Conservation (phyloP, 768 basidiomycete species). For the Lactarius sp. region DNA sequence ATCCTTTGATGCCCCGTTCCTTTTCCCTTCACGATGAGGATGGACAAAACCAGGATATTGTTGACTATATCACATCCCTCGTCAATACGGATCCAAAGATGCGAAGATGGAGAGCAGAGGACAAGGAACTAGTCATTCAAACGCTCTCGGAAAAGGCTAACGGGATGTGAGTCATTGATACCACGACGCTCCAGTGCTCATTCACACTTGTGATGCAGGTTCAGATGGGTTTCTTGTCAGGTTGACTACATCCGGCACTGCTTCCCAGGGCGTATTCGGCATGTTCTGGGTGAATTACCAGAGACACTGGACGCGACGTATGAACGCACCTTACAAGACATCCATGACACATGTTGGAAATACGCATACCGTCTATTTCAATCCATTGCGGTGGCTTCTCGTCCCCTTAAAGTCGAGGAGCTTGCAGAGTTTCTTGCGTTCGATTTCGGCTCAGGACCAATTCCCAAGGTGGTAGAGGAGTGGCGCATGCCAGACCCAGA, state of each 20-base stretch:
- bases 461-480: not conserved
- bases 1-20: not conserved
- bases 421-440: constrained; percentile 10
- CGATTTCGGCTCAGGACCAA: not conserved
- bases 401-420: constrained; percentile 2
- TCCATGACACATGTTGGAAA: not conserved
- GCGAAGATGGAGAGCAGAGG: not conserved
- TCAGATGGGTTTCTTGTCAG: constrained; percentile 9
- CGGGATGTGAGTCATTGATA: not conserved
- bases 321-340: not conserved
- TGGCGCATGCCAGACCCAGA: constrained; percentile 3
- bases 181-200: not conserved
- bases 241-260: not conserved
- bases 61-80: not conserved
- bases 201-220: not conserved
- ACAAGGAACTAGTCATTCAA: not conserved
- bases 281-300: not conserved
- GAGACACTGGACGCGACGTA: constrained; percentile 5
- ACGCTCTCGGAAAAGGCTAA: not conserved
- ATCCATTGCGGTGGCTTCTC: not conserved
- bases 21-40: not conserved
- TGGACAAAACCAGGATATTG: constrained; percentile 1
- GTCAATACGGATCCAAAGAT: not conserved
- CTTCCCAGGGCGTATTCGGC: not conserved
- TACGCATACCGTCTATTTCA: constrained; percentile 6